These are phyloP conservation scores for Sporothrix humicola DNA, from an alignment of 2,329 filamentous ascomycete genomes.

Conservation along the genomic window DNA sequence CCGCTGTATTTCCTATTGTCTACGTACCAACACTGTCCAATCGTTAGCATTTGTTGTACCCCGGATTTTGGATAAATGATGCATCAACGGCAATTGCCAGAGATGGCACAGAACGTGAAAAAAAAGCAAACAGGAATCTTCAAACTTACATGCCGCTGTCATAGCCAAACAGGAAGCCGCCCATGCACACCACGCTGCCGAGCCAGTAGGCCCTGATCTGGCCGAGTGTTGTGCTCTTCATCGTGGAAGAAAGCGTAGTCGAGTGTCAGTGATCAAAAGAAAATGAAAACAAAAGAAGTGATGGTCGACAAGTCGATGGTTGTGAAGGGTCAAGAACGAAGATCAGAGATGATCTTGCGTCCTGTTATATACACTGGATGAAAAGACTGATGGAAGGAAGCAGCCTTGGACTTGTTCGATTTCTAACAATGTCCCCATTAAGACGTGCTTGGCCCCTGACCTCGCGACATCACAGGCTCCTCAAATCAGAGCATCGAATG, in stretches of 20 bases:
- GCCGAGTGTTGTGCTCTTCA: constrained; percentile 6
- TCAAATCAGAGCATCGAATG: constrained; percentile 23
- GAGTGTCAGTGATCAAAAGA: neutral
- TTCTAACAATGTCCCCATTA: neutral
- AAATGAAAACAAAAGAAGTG: neutral
- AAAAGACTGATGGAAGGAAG: neutral
- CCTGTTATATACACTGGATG: neutral
- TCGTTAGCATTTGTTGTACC: constrained; percentile 9
- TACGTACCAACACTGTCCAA: constrained; percentile 19
- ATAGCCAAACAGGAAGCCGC: constrained; percentile 30
- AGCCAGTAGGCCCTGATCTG: constrained; percentile 27
- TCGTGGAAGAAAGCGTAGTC: neutral
- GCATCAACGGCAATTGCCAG: neutral
- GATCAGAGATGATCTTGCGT: neutral
- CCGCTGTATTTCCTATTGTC: no score
- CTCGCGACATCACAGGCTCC: constrained; percentile 21
- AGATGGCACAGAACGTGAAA: neutral
- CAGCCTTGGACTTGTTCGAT: constrained; percentile 2
- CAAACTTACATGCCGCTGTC: constrained; percentile 28
- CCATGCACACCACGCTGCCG: constrained; percentile 21
- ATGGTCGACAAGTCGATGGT: neutral
- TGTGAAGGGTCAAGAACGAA: neutral
- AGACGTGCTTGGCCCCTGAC: constrained; percentile 25
- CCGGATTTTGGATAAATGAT: neutral
- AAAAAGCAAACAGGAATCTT: neutral